Evolutionary conservation across 2,329 filamentous ascomycete genomes (phyloP).

Genomic region (Lachnellula cervina): DNA sequence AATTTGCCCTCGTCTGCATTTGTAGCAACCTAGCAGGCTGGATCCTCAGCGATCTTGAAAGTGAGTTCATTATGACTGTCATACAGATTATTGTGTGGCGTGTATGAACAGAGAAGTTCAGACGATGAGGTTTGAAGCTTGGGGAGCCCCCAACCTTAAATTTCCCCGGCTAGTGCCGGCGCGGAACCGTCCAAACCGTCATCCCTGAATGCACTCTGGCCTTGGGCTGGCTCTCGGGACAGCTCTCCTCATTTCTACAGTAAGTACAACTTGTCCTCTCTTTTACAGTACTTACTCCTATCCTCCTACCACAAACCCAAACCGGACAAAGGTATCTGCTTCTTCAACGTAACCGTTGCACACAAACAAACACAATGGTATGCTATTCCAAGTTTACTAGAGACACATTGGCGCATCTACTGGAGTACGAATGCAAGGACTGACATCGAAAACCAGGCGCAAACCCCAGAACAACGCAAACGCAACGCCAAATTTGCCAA

Average conservation of each 20-base stretch:
- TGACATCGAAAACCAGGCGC: constrained; percentile 49
- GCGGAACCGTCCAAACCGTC: too few species aligned
- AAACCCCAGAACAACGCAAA: constrained; percentile 79
- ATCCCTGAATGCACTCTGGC: not conserved
- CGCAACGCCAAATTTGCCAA: constrained; percentile 76
- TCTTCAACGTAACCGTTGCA: not conserved
- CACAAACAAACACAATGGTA: constrained; percentile 18
- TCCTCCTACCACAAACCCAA: not conserved
- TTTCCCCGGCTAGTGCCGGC: not conserved
- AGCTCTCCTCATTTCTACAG: too few species aligned
- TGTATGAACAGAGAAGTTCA: not conserved
- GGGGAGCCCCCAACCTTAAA: not conserved
- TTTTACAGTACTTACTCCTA: not conserved
- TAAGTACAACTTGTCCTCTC: not conserved
- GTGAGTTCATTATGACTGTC: not conserved
- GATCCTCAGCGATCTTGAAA: not conserved
- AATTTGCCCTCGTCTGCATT: not conserved
- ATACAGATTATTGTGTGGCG: not conserved
- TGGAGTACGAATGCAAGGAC: constrained; percentile 1
- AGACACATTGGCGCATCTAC: not conserved
- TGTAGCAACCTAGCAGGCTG: not conserved
- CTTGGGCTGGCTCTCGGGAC: not conserved
- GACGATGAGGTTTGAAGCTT: not conserved
- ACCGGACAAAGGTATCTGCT: not conserved
- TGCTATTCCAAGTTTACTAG: not conserved